phyloP scores from a whole-genome alignment of 2,329 filamentous ascomycete species.

The Colletotrichum sp. region DNA sequence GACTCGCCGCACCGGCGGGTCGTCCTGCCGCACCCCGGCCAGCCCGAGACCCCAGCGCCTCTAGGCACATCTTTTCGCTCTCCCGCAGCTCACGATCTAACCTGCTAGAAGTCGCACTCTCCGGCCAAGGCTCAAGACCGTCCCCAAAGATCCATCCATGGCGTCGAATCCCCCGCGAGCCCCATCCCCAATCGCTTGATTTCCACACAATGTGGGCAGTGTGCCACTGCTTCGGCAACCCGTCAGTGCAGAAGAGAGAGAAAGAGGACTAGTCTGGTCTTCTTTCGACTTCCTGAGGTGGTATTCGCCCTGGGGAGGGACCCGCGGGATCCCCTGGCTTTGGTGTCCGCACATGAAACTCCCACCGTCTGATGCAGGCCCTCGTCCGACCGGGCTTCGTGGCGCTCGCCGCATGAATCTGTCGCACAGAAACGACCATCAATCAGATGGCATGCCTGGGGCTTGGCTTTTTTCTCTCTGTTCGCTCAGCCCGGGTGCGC shows the following conservation, averaged over 20 bases:
- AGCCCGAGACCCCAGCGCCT: conserved; percentile 6
- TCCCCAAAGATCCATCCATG: background rate
- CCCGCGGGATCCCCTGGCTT: background rate
- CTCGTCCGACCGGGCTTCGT: conserved; percentile 13
- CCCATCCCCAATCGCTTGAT: background rate
- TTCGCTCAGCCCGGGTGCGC: background rate
- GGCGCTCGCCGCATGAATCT: conserved; percentile 16
- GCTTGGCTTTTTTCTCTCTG: background rate
- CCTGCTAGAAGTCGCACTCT: background rate
- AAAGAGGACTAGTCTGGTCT: background rate
- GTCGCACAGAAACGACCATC: conserved; percentile 17
- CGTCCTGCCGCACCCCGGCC: background rate
- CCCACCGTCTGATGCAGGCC: conserved; percentile 18
- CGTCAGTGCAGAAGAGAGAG: background rate
- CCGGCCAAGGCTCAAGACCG: background rate
- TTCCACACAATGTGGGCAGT: background rate
- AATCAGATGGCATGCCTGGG: conserved; percentile 9
- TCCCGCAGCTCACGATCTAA: background rate
- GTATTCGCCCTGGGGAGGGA: background rate
- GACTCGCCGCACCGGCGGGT: background rate
- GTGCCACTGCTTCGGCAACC: background rate
- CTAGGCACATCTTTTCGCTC: background rate
- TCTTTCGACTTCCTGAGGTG: background rate
- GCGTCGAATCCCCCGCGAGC: background rate
- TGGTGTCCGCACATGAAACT: conserved; percentile 15